Percentiles rank a stretch among this genome's conserved stretches.
phyloP scores from a whole-genome alignment of 106 monocot species.

The Cymbidium sinense region DNA sequence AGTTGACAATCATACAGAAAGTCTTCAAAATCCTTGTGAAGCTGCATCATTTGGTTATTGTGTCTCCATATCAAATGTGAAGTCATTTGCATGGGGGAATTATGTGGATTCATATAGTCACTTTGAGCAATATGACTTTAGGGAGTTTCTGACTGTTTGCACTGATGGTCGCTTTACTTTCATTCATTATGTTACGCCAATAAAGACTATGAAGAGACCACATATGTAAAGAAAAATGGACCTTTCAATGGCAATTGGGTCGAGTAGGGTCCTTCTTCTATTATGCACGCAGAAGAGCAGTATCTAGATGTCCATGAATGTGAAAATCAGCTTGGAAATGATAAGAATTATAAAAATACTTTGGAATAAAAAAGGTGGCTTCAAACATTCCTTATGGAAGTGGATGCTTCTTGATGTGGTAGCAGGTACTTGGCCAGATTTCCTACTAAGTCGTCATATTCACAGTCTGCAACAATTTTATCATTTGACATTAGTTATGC shows the following conservation, averaged over 20 bases:
- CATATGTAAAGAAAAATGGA: conserved; percentile 17
- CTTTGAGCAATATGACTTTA: conserved; percentile 38
- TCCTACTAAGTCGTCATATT: conserved; percentile 47
- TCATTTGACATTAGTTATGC: conserved; percentile 61
- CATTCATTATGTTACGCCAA: conserved; percentile 47
- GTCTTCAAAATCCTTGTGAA: conserved; percentile 1
- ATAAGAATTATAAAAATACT: conserved; percentile 6
- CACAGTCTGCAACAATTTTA: conserved; percentile 51
- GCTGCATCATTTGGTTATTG: conserved; percentile 17
- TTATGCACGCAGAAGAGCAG: conserved; percentile 13
- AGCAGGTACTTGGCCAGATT: conserved; percentile 44
- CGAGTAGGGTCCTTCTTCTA: conserved; percentile 54
- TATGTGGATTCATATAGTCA: conserved; percentile 47
- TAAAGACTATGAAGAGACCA: conserved; percentile 3
- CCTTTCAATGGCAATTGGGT: conserved; percentile 58
- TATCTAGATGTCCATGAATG: not conserved
- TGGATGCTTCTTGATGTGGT: conserved; percentile 24
- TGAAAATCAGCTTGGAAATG: conserved; percentile 14
- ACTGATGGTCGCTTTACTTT: conserved; percentile 42
- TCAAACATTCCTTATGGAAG: conserved; percentile 35
- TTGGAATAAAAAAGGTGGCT: conserved; percentile 35
- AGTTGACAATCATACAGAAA: conserved; percentile 9
- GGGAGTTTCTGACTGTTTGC: conserved; percentile 63
- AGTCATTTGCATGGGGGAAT: conserved; percentile 74
- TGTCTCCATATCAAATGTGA: conserved; percentile 51